phyloP scores from a whole-genome alignment of 352 stramenopile species.

The Phytophthora chlamydospora region DNA sequence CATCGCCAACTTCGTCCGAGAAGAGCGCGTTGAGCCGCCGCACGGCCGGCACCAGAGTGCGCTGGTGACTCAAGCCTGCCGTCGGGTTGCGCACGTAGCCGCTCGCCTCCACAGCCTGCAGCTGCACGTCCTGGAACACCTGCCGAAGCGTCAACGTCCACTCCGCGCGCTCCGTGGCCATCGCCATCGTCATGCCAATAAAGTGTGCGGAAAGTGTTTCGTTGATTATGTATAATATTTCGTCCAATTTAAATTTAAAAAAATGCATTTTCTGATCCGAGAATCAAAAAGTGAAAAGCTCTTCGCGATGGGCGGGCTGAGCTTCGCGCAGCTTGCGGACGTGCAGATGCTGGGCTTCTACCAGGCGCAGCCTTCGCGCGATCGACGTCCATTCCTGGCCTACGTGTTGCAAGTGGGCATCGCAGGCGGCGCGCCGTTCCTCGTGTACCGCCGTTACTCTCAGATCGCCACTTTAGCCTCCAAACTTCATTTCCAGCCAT shows the following conservation, averaged over 20 bases:
- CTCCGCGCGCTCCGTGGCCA: constrained; percentile 40
- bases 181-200: neutral
- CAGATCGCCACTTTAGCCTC: constrained; percentile 66
- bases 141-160: constrained; percentile 64
- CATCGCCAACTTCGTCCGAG: constrained; percentile 50
- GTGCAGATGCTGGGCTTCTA: constrained; percentile 87
- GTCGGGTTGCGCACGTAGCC: constrained; percentile 42
- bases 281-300: neutral
- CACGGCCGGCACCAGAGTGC: constrained; percentile 55
- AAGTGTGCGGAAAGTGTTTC: neutral
- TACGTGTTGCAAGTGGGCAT: constrained; percentile 78
- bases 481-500: constrained; percentile 73
- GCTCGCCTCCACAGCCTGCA: constrained; percentile 61
- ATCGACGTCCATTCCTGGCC: constrained; percentile 61
- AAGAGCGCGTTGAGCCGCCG: constrained; percentile 58
- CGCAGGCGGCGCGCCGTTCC: constrained; percentile 47
- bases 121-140: constrained; percentile 72
- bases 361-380: constrained; percentile 59
- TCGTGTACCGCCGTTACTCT: constrained; percentile 84
- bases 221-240: no score
- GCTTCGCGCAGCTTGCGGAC: constrained; percentile 66
- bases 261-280: no score
- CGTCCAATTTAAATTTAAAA: no score
- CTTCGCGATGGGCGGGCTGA: constrained; percentile 46
- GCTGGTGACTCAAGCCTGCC: constrained; percentile 31